phyloP scores from a whole-genome alignment of 2,329 filamentous ascomycete species.

The Helicocarpus griseus region DNA sequence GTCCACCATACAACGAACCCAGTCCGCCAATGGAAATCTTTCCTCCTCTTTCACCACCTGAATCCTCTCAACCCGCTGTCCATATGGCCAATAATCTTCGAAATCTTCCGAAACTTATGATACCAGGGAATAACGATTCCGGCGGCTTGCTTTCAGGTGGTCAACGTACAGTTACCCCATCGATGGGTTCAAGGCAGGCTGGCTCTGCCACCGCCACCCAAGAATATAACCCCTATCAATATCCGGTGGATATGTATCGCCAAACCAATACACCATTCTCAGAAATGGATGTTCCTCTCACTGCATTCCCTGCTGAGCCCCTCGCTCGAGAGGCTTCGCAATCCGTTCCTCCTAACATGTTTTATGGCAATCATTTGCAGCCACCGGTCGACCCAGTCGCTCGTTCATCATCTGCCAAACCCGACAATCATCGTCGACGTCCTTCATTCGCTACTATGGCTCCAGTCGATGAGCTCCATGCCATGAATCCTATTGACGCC shows the following conservation, averaged over 20 bases:
- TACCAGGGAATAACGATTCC: constrained; percentile 36
- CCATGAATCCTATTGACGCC: constrained; percentile 22
- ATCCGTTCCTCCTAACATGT: constrained; percentile 91
- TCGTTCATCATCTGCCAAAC: constrained; percentile 35
- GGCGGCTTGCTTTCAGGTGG: constrained; percentile 16
- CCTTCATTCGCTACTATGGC: constrained; percentile 19
- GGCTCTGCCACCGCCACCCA: constrained; percentile 36
- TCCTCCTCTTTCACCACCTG: constrained; percentile 17
- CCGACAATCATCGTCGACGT: constrained; percentile 27
- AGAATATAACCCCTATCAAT: constrained; percentile 32
- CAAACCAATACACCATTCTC: constrained; percentile 65
- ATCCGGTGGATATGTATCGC: constrained; percentile 46
- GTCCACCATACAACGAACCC: constrained; percentile 49
- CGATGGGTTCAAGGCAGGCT: constrained; percentile 13
- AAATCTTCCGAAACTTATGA: constrained; percentile 47
- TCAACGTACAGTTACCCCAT: constrained; percentile 24
- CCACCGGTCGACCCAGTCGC: constrained; percentile 33
- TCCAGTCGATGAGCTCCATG: constrained; percentile 19
- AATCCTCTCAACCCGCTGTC: constrained; percentile 27
- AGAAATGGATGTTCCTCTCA: constrained; percentile 80
- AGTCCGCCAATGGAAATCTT: constrained; percentile 44
- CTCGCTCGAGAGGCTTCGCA: constrained; percentile 72
- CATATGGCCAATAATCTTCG: constrained; percentile 43
- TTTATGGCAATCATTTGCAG: constrained; percentile 47
- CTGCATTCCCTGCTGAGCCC: constrained; percentile 59